Base-by-base conservation (phyloP, 1,284 basidiomycete genomes). In the Paramarasmius palmivorus region DNA sequence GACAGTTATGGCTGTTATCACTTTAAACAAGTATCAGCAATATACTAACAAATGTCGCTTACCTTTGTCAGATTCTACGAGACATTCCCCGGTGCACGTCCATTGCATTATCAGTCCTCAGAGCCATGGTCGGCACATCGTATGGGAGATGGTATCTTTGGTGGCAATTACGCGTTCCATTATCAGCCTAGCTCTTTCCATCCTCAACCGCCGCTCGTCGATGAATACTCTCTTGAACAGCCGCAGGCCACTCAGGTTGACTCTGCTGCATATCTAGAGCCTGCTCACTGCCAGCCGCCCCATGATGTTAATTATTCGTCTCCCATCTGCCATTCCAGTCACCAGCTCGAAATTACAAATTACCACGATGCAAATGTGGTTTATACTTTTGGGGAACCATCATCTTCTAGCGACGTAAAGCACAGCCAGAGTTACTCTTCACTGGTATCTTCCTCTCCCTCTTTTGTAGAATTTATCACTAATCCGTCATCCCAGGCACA, bases 391-490 rank as follows among this genome's bases (percentile, higher is more conserved):
- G 23, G n/a, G 45, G 47, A 37, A 29, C 32, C 44, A 29, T 8
- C 29, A n/a, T 26, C 44, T 26, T 46, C 22, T 46, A 15, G 25
- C 44, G 44, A 46, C 44, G 44, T 46, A 46, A 46, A 46, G n/a
- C 44, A 32, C 9, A 26, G 41, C 15, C 41, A 25, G 32, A 29
- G 35, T 35, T 48, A 48, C 17, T 17, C 32, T 36, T 29, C 32
- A 2, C 10, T 36, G 36, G 7, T 29, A 48, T 8, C 35, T 8
- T 8, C 12, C 15, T 35, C 25, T 29, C 14, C 23, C 46, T 9
- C 32, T 38, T 35, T 35, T 8, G 19, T 48, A 35, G n/a, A 22
- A 19, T 22, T 35, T n/a, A 48, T 48, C 46, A 34, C 32, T 35
- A 7, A 29, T 20, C 46, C 14, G 32, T 23, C 44, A 22, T 34